Evolutionary conservation across 2,329 filamentous ascomycete species (phyloP).

Genomic region (Plectosphaerella cucumerina): DNA sequence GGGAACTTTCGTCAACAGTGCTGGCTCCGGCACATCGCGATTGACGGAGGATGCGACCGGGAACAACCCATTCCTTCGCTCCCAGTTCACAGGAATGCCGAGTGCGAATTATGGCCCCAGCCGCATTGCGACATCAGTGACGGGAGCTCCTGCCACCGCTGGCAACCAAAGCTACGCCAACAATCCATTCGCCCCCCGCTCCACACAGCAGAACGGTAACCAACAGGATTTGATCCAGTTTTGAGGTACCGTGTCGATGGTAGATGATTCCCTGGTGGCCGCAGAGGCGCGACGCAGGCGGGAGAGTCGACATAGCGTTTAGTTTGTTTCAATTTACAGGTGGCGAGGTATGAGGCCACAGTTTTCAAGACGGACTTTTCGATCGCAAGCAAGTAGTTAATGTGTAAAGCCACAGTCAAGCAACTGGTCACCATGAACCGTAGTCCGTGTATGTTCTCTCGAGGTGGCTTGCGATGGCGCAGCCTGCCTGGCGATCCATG

Average conservation of each 20-base stretch:
- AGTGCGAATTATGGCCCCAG: slow-evolving; percentile 46
- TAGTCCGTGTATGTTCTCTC: too few relatives aligned
- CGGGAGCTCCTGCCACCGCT: slow-evolving; percentile 53
- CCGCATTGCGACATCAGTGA: slow-evolving; percentile 50
- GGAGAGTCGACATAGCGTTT: too few relatives aligned
- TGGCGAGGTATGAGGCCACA: too few relatives aligned
- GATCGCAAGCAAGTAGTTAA: too few relatives aligned
- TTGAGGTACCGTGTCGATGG: slow-evolving; percentile 21
- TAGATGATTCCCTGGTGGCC: too few relatives aligned
- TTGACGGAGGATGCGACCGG: slow-evolving; percentile 69
- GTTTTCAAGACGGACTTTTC: too few relatives aligned
- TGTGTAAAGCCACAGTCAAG: too few relatives aligned
- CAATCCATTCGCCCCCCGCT: slow-evolving; percentile 54
- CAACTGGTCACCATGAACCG: too few relatives aligned
- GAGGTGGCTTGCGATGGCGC: too few relatives aligned
- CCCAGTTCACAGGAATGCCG: slow-evolving; percentile 78
- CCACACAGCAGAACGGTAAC: slow-evolving; percentile 43
- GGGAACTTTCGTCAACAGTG: slow-evolving; percentile 93
- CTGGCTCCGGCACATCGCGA: slow-evolving; percentile 72
- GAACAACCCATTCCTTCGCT: slow-evolving; percentile 85
- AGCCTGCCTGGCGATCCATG: too few relatives aligned
- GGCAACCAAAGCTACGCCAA: slow-evolving; percentile 38
- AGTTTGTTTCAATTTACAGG: too few relatives aligned
- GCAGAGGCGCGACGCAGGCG: too few relatives aligned
- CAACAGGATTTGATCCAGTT: slow-evolving; percentile 62